Conservation (phyloP, 1,284 basidiomycete genomes). For the Cutaneotrichosporon cavernicola region DNA sequence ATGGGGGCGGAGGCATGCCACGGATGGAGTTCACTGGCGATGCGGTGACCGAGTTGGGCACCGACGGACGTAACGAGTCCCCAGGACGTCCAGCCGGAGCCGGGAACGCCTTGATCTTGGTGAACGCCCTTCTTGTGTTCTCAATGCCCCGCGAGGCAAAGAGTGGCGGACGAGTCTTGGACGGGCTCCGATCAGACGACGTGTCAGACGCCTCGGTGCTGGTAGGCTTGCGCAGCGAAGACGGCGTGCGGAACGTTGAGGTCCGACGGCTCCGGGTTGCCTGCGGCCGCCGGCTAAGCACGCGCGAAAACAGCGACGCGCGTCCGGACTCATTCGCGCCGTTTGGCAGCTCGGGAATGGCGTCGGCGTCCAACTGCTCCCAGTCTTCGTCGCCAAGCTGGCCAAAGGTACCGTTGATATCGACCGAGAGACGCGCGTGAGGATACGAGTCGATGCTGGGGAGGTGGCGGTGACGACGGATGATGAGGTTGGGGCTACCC, state of each 20-base stretch:
- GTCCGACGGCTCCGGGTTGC: constrained; percentile 23
- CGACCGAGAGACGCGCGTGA: constrained; percentile 38
- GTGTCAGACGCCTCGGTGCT: constrained; percentile 27
- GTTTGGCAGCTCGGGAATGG: constrained; percentile 32
- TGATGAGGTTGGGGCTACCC: constrained; percentile 24
- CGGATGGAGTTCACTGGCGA: constrained; percentile 21
- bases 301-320: constrained; percentile 28
- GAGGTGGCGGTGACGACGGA: constrained; percentile 24
- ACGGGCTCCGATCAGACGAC: constrained; percentile 14
- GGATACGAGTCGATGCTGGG: constrained; percentile 23
- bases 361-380: constrained; percentile 28
- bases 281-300: constrained; percentile 36
- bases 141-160: constrained; percentile 31
- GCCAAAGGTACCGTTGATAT: constrained; percentile 43
- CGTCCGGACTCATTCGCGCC: constrained; percentile 25
- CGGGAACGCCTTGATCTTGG: constrained; percentile 41
- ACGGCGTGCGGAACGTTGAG: constrained; percentile 24
- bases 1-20: constrained; percentile 4
- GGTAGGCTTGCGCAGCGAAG: constrained; percentile 18
- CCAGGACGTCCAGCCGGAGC: constrained; percentile 14
- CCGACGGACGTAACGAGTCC: constrained; percentile 7
- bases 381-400: constrained; percentile 42
- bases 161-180: constrained; percentile 20
- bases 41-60: constrained; percentile 2
- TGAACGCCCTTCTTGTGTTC: constrained; percentile 37